Conservation (phyloP, 371 early-diverging fungal species). For the Phascolomyces articulosus region DNA sequence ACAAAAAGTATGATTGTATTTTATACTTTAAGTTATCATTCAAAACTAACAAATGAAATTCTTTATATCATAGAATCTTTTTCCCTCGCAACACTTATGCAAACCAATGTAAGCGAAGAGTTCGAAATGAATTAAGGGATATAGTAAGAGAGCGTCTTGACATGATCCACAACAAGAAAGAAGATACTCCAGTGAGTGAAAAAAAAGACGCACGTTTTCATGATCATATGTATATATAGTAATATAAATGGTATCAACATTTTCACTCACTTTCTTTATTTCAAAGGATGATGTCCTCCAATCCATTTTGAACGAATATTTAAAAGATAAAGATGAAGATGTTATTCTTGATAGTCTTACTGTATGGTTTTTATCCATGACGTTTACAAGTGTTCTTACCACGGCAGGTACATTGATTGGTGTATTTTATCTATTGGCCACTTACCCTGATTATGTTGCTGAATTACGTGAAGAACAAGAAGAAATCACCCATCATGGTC, state of each 20-base stretch:
- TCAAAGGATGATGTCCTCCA: slow-evolving; percentile 1
- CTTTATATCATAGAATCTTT: not conserved
- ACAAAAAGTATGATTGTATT: slow-evolving; percentile 21
- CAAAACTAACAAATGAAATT: too few relatives aligned
- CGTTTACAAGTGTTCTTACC: slow-evolving; percentile 48
- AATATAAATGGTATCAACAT: too few relatives aligned
- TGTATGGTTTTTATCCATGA: slow-evolving; percentile 21
- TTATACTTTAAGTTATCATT: not conserved
- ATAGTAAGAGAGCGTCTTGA: not conserved
- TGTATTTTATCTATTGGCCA: not conserved
- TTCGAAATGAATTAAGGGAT: slow-evolving; percentile 7
- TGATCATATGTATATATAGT: too few relatives aligned
- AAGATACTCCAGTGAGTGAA: not conserved
- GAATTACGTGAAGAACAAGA: slow-evolving; percentile 46
- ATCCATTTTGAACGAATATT: not conserved
- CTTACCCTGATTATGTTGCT: slow-evolving; percentile 9
- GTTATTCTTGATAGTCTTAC: slow-evolving; percentile 18
- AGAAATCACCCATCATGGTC: slow-evolving; percentile 17
- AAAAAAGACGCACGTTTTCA: too few relatives aligned
- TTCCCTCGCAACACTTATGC: slow-evolving; percentile 4
- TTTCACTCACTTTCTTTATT: too few relatives aligned
- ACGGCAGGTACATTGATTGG: not conserved
- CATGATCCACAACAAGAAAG: not conserved
- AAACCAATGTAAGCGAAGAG: not conserved
- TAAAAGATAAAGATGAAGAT: not conserved